These are phyloP conservation scores for Extremus antarcticus DNA, from an alignment of 495 filamentous ascomycete genomes.

Conservation along the genomic window DNA sequence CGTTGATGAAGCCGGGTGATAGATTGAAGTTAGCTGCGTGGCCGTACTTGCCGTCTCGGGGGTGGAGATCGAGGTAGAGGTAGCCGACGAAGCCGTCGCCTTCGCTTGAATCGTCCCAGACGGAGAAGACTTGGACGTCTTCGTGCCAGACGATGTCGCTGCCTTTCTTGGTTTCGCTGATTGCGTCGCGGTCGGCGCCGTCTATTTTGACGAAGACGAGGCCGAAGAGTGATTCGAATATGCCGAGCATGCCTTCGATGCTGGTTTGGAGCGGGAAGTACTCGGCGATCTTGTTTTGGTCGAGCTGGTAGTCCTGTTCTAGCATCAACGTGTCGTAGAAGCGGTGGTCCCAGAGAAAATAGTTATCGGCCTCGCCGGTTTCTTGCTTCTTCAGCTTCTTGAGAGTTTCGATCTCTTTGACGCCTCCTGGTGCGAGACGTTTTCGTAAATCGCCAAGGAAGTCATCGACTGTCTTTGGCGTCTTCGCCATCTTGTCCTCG, in stretches of 20 bases:
- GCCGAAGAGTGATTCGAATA: slow-evolving; percentile 90
- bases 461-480: slow-evolving; percentile 67
- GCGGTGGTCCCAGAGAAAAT: slow-evolving; percentile 84
- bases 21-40: slow-evolving; percentile 41
- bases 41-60: slow-evolving; percentile 56
- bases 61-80: slow-evolving; percentile 59
- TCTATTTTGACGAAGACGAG: slow-evolving; percentile 77
- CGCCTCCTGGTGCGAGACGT: slow-evolving; percentile 64
- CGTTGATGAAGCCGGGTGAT: slow-evolving; percentile 29
- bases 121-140: slow-evolving; percentile 58
- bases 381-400: slow-evolving; percentile 74
- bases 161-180: slow-evolving; percentile 49
- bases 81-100: slow-evolving; percentile 60
- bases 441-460: slow-evolving; percentile 74
- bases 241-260: slow-evolving; percentile 80
- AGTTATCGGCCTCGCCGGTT: slow-evolving; percentile 46
- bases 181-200: slow-evolving; percentile 44
- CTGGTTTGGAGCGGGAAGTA: slow-evolving; percentile 85
- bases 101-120: slow-evolving; percentile 58
- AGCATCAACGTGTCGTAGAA: slow-evolving; percentile 89
- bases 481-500: slow-evolving; percentile 97
- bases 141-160: slow-evolving; percentile 61
- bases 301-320: slow-evolving; percentile 78
- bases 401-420: slow-evolving; percentile 62
- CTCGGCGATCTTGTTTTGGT: slow-evolving; percentile 81